Conservation (phyloP, 2,329 filamentous ascomycete species). For the Catunica adiposa region DNA sequence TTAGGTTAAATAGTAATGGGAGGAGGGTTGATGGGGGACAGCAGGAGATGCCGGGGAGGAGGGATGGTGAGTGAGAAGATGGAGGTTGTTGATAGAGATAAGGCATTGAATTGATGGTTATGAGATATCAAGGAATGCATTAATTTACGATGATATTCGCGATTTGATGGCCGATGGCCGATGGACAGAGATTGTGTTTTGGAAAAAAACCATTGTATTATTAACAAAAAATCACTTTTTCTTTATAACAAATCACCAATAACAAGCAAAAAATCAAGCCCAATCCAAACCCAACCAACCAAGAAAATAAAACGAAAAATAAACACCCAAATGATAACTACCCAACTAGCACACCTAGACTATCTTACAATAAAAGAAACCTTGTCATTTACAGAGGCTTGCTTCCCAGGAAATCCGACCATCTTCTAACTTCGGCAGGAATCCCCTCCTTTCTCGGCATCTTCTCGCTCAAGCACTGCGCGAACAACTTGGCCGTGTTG, state of each 20-base stretch:
- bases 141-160: background rate
- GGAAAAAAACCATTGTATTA: background rate
- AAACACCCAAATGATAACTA: background rate
- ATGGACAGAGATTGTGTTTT: no score
- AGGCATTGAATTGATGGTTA: background rate
- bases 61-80: background rate
- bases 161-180: no score
- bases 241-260: background rate
- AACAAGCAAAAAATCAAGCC: background rate
- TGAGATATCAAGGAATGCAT: background rate
- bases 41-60: background rate
- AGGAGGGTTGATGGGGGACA: constrained; percentile 18
- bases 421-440: constrained; percentile 76
- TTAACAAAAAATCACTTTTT: constrained; percentile 4
- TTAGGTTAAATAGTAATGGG: constrained; percentile 36
- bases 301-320: background rate
- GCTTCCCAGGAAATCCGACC: constrained; percentile 88
- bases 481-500: constrained; percentile 90
- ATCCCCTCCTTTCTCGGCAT: constrained; percentile 77
- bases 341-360: background rate
- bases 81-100: background rate
- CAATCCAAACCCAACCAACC: background rate
- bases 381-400: constrained; percentile 49
- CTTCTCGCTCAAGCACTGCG: constrained; percentile 94
- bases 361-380: background rate